Conservation (phyloP, 1,139 yeast genomes). For the Saccharomyces hybrid region DNA sequence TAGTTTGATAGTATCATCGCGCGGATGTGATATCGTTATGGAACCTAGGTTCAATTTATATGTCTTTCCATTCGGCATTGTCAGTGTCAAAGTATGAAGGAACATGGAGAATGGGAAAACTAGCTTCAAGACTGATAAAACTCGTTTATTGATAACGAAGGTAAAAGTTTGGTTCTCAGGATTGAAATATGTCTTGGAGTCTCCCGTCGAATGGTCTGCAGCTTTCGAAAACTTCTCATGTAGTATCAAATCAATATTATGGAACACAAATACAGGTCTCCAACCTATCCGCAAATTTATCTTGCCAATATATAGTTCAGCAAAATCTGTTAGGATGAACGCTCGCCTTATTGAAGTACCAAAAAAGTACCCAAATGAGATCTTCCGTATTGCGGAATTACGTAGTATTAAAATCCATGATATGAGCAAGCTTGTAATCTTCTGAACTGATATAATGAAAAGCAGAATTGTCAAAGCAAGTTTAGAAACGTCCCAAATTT, state of each 20-base stretch:
- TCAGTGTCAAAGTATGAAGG: slow-evolving; percentile 11
- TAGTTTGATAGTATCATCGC: slow-evolving; percentile 9
- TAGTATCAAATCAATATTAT: slow-evolving; percentile 13
- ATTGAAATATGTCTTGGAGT: not conserved
- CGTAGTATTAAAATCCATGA: not conserved
- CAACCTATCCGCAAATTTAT: slow-evolving; percentile 14
- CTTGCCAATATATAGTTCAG: slow-evolving; percentile 12
- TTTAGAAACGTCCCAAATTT: not conserved
- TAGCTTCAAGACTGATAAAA: slow-evolving; percentile 10
- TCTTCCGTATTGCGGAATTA: slow-evolving; percentile 2
- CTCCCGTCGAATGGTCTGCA: not conserved
- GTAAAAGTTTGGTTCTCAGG: slow-evolving; percentile 3
- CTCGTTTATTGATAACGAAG: slow-evolving; percentile 4
- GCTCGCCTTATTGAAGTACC: slow-evolving; percentile 16
- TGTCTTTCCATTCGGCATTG: slow-evolving; percentile 7
- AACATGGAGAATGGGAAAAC: slow-evolving; percentile 14
- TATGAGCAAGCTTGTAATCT: not conserved
- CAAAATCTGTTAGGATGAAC: slow-evolving; percentile 7
- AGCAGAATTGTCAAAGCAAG: not conserved
- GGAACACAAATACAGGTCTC: slow-evolving; percentile 16
- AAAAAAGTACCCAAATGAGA: slow-evolving; percentile 14
- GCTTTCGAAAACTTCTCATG: not conserved
- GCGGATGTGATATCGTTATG: slow-evolving; percentile 11
- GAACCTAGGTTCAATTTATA: slow-evolving; percentile 16
- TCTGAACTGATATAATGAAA: not conserved